Evolutionary conservation across 192 early-diverging fungal genomes (phyloP), one percentile per base, ranked within the genome.

Genomic region (Phycomyces nitens): DNA sequence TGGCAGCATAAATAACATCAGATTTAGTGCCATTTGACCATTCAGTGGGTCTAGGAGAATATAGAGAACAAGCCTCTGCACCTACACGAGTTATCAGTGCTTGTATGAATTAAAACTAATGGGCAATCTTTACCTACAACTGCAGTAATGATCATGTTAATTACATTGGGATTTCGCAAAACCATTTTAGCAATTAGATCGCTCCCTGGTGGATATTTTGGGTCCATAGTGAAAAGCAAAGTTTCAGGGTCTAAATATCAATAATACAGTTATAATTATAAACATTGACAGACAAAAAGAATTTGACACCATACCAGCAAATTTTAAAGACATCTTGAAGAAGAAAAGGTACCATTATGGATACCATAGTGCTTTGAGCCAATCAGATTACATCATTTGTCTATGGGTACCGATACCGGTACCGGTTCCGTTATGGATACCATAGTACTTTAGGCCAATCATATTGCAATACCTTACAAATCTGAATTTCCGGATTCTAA

Each of bases 91-190:
- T 18, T 34, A 34, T 56, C 54, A 56, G 34, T 16, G 38, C 39
- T 56, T 56, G 55, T 56, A 56, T 56, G 12, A 39, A n/a, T 56
- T 39, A 56, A 38, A 56, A 56, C n/a, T 38, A 38, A 39, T 38
- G 55, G 38, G 38, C 55, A 38, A 38, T 39, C 38, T 29, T 56
- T 56, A 56, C 55, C 55, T 38, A 56, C 39, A 14, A 38, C 29
- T 15, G 55, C 38, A 39, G n/a, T 56, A 7, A 38, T 38, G 38
- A 56, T 56, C 34, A 56, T 56, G 5, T 56, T 38, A 56, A 56
- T 16, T 38, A 38, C 34, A 29, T 56, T 38, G 0, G 7, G 55
- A 56, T 56, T 38, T 38, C 55, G 27, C 24, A 56, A 56, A 56
- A 38, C 55, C 1, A 38, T 7, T 38, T 38, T 56, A 14, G 55